Evolutionary conservation across 768 basidiomycete genomes (phyloP).

Genomic region (Melanogaster broomeanus): DNA sequence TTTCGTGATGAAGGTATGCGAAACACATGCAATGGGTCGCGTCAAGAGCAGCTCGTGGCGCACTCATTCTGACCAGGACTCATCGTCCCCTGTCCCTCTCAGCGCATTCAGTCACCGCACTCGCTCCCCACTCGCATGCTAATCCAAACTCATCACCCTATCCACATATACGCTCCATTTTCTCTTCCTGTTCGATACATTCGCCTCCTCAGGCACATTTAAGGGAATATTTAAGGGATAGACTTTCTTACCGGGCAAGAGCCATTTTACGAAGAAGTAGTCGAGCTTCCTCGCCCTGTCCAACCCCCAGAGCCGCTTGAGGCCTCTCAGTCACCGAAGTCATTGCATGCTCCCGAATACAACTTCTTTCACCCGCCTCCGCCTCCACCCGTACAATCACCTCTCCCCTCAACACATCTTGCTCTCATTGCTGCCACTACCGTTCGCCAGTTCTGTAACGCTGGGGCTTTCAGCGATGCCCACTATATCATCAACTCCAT

Average conservation of each 20-base stretch:
- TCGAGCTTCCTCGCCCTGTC: no score
- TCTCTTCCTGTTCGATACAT: conserved; percentile 4
- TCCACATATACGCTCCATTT: conserved; percentile 7
- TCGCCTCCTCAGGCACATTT: conserved; percentile 5
- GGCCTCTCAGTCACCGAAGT: not conserved
- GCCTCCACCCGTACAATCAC: not conserved
- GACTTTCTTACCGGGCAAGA: not conserved
- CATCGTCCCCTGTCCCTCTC: not conserved
- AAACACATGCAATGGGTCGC: conserved; percentile 73
- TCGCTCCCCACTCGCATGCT: no score
- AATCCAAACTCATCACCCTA: not conserved
- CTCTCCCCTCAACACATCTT: conserved; percentile 11
- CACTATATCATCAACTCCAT: conserved; percentile 61
- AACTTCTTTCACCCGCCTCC: conserved; percentile 2
- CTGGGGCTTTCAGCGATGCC: conserved; percentile 50
- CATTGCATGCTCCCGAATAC: not conserved
- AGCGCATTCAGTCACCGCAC: not conserved
- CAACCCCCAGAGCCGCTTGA: no score
- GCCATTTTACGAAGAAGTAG: not conserved
- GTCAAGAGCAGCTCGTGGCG: conserved; percentile 51
- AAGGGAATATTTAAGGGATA: conserved; percentile 5
- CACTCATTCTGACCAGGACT: conserved; percentile 22
- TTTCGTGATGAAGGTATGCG: conserved; percentile 49
- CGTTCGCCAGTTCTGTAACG: conserved; percentile 46
- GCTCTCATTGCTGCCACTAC: conserved; percentile 48